Base-by-base conservation (phyloP, 768 basidiomycete genomes). In the Pisolithus albus region DNA sequence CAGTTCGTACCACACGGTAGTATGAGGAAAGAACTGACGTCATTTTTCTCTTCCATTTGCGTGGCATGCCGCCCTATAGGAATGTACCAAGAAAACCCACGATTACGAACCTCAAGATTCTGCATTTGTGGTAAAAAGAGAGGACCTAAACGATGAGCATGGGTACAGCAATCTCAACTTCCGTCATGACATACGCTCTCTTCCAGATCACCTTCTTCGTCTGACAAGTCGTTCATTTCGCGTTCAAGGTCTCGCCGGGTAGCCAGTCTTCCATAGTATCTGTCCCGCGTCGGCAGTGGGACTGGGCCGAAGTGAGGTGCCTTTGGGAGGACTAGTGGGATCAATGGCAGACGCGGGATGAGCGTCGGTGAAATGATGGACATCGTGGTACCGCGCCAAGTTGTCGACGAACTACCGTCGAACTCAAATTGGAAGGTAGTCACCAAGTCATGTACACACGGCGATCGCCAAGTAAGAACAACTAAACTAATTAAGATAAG, bases 221-320 rank as follows among this genome's bases (percentile, higher is more conserved):
- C 89, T 52, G 86, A 89, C 54, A 92, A 68, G 59, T 92, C 87
- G 45, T 88, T 86, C 75, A 88, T 84, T 64, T 92, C 88, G 38
- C 81, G 78, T 54, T 80, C 77, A 28, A 89, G 64, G 64, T 91
- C 84, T 21, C 89, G 79, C 39, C 76, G 72, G 30, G 76, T 74
- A 58, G 82, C 84, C 57, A 88, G 66, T 41, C 79, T 75, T 2
- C 76, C 78, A 57, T 82, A 78, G 2, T 70, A 71, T 47, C 78
- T 76, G 37, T 77, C 71, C 16, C 55, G 57, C 45, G 64, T 73
- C 3, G 80, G 74, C 5, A 83, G 63, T 11, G 87, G 87, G 0
- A 73, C 66, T 5, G 85, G 85, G 52, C 84, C 78, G 0, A 84
- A 77, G 50, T 83, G 80, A 0, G 83, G 87, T 15, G 77, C 73